Base-by-base conservation (phyloP, 2,329 filamentous ascomycete genomes). In the Venturia carpophila region DNA sequence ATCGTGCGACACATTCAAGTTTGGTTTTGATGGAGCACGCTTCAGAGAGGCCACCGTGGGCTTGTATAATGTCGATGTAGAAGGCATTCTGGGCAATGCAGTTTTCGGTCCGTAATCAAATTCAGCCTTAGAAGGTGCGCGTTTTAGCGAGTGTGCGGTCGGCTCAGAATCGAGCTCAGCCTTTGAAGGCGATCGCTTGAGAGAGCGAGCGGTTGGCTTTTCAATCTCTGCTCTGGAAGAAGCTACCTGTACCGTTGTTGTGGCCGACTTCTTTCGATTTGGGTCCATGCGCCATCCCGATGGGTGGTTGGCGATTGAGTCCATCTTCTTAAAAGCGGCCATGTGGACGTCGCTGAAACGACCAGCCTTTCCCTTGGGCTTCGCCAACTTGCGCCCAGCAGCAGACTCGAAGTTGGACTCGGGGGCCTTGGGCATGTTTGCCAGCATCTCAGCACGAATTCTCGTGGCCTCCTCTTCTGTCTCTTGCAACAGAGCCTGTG, bases 281-380 rank as follows among this genome's bases (percentile, higher is more conserved):
- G 80, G 76, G 67, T 84, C 80, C 27, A 83, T 82, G 67, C 90
- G 83, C 78, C 87, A 94, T 19, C 88, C 84, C 13, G 92, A 96
- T 10, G 91, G 82, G 73, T 97, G 92, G 68, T 87, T 87, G 55
- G 86, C 90, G 72, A 97, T 97, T 1, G 92, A 97, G 74, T 96
- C 92, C 93, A 97, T 97, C 80, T 96, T 97, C 77, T 91, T 91
- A 79, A 97, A 97, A 72, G 93, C 85, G 62, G 87, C 86, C 84
- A 90, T 89, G 74, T 97, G 93, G 45, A 85, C 87, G 68, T 91
- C 88, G 73, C 91, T 96, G 77, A 88, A 97, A 58, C 93, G 87
- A 61, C 87, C 80, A 62, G 85, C 83, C 74, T 88, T 92, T 69
- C 90, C 87, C 77, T 88, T 95, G 15, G 92, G 86, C 69, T 86